Evolutionary conservation across 495 filamentous ascomycete species (phyloP).

Genomic region (Penicillium lividum): DNA sequence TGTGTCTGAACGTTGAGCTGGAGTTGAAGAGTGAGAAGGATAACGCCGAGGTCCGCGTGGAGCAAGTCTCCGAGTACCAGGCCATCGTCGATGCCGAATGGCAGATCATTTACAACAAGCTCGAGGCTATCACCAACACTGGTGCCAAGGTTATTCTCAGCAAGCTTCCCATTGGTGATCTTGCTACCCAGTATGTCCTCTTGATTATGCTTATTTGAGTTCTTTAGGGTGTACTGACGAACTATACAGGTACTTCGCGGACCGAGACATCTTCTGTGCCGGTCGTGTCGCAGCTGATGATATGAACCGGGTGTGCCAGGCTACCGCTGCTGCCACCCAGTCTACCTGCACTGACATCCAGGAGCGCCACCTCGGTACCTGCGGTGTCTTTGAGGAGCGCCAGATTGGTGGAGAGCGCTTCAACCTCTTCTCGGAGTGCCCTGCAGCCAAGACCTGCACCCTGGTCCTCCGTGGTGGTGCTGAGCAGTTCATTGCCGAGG

Average conservation of each 20-base stretch:
- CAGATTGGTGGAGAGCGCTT: constrained; percentile 97
- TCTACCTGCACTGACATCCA: constrained; percentile 97
- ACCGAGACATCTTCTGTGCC: constrained; percentile 97
- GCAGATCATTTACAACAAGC: constrained; percentile 99
- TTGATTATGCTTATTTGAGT: not conserved
- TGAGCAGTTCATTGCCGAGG: constrained; percentile 98
- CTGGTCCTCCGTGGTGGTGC: constrained; percentile 92
- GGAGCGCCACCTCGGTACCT: constrained; percentile 85
- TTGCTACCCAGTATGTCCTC: constrained; percentile 79
- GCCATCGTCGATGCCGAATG: constrained; percentile 99
- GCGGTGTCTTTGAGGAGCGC: constrained; percentile 87
- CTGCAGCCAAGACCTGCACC: constrained; percentile 93
- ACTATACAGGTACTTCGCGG: constrained; percentile 79
- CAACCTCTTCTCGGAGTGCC: constrained; percentile 97
- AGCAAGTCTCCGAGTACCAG: constrained; percentile 99
- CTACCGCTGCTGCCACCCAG: constrained; percentile 87
- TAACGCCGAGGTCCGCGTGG: constrained; percentile 96
- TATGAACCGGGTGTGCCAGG: constrained; percentile 93
- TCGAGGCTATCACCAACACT: constrained; percentile 88
- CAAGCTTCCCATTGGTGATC: constrained; percentile 95
- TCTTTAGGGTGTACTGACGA: constrained; percentile 8
- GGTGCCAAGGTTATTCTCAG: constrained; percentile 96
- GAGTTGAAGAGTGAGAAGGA: constrained; percentile 99
- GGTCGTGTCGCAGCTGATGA: constrained; percentile 91
- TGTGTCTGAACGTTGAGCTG: constrained; percentile 95